Percentiles rank a stretch among this genome's conserved stretches.
Conservation (phyloP, 148 eudicot species). For the Nepenthes mirabilis region DNA sequence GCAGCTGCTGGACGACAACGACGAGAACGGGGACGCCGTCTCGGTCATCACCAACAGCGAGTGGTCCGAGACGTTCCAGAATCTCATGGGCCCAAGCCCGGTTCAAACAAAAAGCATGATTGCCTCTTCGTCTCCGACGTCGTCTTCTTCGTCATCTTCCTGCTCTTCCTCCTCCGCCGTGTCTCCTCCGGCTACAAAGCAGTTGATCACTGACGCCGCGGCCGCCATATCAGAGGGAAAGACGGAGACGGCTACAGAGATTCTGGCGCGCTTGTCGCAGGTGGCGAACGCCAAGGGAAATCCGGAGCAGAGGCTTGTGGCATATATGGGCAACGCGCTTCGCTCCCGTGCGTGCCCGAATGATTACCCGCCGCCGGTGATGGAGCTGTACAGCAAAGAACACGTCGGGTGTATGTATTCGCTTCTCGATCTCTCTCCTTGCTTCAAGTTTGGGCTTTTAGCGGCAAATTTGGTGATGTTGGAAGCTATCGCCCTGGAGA, state of each 20-base stretch:
- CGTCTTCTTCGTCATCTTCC: conserved; percentile 51
- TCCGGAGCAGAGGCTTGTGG: conserved; percentile 47
- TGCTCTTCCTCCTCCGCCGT: conserved; percentile 44
- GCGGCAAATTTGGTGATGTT: conserved; percentile 63
- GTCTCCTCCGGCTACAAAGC: conserved; percentile 3
- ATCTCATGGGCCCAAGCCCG: conserved; percentile 5
- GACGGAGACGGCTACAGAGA: conserved; percentile 38
- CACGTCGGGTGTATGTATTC: conserved; percentile 31
- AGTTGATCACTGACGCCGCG: conserved; percentile 1
- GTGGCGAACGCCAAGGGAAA: conserved; percentile 31
- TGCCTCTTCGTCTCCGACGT: conserved; percentile 59
- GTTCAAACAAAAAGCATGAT: not conserved
- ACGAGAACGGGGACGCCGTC: conserved; percentile 35
- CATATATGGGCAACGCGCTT: conserved; percentile 42
- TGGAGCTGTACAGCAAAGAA: conserved; percentile 33
- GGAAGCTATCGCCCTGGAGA: conserved; percentile 39
- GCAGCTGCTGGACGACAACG: conserved; percentile 52
- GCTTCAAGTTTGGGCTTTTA: conserved; percentile 52
- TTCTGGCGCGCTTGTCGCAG: conserved; percentile 34
- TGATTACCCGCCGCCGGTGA: conserved; percentile 20
- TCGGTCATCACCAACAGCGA: conserved; percentile 67
- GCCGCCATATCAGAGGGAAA: conserved; percentile 25
- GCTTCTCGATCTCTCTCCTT: conserved; percentile 51
- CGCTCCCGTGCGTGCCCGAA: conserved; percentile 38
- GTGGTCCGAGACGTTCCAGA: conserved; percentile 80